Evolutionary conservation across 768 basidiomycete genomes (phyloP), one percentile per base, ranked within the genome.

Genomic region (Stropharia rugosoannulata): DNA sequence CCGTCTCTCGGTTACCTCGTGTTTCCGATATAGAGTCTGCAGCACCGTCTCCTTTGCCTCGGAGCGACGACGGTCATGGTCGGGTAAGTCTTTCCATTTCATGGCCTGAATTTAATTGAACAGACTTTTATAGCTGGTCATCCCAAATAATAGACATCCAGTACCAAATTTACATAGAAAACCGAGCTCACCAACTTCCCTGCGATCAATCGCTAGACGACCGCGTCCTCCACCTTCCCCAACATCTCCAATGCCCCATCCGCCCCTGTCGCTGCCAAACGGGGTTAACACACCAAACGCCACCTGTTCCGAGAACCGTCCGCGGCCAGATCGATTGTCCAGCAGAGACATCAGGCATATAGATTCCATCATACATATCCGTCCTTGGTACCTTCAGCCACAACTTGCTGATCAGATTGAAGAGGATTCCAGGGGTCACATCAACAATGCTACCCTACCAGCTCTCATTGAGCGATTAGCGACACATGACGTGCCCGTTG

Each of bases 401-500:
- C 73, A 75, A 49, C 81, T 84, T 64, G 73, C 79, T 4, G 80
- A 85, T 46, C 82, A 91, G 59, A 76, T 95, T 37, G 78, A 83
- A 22, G 65, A 86, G 37, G 85, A 87, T 52, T 71, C 75, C 36
- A 87, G 89, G 51, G 88, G 90, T 1, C 70, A 75, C 36, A 80
- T 93, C 49, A 80, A 80, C 53, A 81, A 80, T 16, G 94, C 89
- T 3, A 88, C 89, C 0, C 66, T 93, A 19, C 72, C 75, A 5
- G 92, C 89, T 5, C 73, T 95, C 32, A 81, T 93, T 11, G 89
- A 89, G 66, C 77, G 81, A 43, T 70, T 95, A 41, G 85, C 87
- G 1, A 75, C 79, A 13, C 73, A 75, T 57, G 60, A 64, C 19
- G 61, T 62, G 18, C 65, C 64, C 19, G 63, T 64, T 11, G 84